A percentile compares a stretch with the other conserved stretches of the same genome.
phyloP scores from a whole-genome alignment of 768 basidiomycete genomes.

The Zangia roseola region DNA sequence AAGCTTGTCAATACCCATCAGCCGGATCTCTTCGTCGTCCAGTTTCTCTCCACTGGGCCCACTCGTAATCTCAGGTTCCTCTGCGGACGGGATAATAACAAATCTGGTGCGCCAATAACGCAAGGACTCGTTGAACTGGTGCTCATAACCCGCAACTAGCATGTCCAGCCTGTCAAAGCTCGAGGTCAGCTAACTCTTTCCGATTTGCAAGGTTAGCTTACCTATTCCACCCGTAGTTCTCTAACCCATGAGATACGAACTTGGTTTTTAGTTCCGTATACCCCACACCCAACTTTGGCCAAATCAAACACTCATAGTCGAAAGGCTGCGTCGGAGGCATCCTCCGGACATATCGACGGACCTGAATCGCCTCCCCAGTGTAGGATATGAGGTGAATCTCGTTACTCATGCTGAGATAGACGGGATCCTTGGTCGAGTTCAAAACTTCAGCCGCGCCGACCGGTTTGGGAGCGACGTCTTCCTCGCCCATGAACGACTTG shows the following conservation, averaged over 20 bases:
- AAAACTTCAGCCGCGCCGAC: constrained; percentile 66
- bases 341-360: constrained; percentile 79
- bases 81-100: constrained; percentile 83
- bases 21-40: constrained; percentile 82
- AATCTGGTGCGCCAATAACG: constrained; percentile 95
- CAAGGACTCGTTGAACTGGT: constrained; percentile 75
- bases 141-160: constrained; percentile 81
- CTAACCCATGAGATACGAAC: constrained; percentile 76
- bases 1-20: constrained; percentile 89
- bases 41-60: constrained; percentile 72
- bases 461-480: constrained; percentile 51
- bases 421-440: constrained; percentile 59
- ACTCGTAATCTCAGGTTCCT: constrained; percentile 54
- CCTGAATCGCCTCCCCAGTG: constrained; percentile 87
- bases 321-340: constrained; percentile 62
- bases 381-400: constrained; percentile 93
- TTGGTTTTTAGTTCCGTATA: constrained; percentile 77
- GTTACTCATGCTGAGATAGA: constrained; percentile 93
- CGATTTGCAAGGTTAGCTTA: constrained; percentile 28
- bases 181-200: neutral
- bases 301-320: constrained; percentile 86
- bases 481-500: constrained; percentile 60
- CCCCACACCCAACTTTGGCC: constrained; percentile 87
- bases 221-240: constrained; percentile 88
- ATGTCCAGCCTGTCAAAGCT: constrained; percentile 66